Evolutionary conservation across 164 flowering plant genomes (phyloP).

Genomic region (Umbellularia californica): DNA sequence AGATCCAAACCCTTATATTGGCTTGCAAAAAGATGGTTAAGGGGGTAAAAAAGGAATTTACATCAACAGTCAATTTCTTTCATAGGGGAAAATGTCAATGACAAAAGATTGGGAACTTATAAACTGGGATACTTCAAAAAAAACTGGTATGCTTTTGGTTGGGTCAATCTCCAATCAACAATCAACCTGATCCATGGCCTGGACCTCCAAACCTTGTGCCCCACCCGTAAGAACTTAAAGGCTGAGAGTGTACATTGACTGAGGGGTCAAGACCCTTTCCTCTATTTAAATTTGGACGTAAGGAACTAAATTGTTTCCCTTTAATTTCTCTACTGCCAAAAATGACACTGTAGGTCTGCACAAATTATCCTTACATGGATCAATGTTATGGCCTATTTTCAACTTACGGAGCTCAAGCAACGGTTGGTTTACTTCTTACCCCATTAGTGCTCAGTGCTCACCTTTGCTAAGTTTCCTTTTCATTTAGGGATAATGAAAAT

Average conservation of each 20-base stretch:
- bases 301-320: slow-evolving; percentile 4
- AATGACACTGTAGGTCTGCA: slow-evolving; percentile 33
- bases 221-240: not conserved
- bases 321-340: not conserved
- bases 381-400: slow-evolving; percentile 56
- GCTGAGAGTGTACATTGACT: not conserved
- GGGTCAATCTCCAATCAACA: not conserved
- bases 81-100: too few species aligned
- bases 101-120: too few species aligned
- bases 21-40: too few species aligned
- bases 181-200: not conserved
- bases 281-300: not conserved
- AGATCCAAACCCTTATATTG: not conserved
- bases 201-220: not conserved
- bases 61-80: too few species aligned
- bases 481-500: not conserved
- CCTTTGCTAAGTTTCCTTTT: not conserved
- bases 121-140: too few species aligned
- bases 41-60: too few species aligned
- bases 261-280: not conserved
- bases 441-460: not conserved
- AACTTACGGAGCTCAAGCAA: slow-evolving; percentile 51
- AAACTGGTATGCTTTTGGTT: not conserved
- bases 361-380: slow-evolving; percentile 52
- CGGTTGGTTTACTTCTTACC: slow-evolving; percentile 31